These are phyloP conservation scores for Nymphaea colorata DNA, from an alignment of 164 flowering plant species.

Conservation along the genomic window DNA sequence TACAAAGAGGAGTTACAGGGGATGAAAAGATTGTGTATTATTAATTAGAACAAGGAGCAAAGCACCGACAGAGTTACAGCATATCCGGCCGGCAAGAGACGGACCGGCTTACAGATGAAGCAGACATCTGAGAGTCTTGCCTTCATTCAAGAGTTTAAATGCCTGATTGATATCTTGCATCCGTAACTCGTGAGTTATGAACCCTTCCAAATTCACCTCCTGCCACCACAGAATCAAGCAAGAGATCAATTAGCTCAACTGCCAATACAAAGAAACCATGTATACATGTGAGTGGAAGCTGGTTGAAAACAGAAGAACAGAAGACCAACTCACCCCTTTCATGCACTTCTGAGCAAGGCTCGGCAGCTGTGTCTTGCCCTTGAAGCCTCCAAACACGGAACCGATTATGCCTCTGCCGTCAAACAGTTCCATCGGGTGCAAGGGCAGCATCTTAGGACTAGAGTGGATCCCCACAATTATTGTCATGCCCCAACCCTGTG, in stretches of 20 bases:
- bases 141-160: conserved; percentile 39
- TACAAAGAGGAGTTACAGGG: too few relatives aligned
- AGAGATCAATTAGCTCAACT: neutral
- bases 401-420: conserved; percentile 40
- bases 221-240: conserved; percentile 7
- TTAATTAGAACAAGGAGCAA: too few relatives aligned
- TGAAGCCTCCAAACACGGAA: conserved; percentile 62
- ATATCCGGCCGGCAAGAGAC: too few relatives aligned
- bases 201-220: conserved; percentile 56
- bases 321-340: conserved; percentile 29
- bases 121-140: conserved; percentile 56
- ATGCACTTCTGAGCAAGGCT: conserved; percentile 40
- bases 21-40: too few relatives aligned
- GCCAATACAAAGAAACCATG: too few relatives aligned
- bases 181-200: conserved; percentile 64
- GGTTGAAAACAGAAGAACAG: neutral
- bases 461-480: conserved; percentile 57
- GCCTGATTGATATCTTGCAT: conserved; percentile 57
- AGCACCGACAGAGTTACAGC: too few relatives aligned
- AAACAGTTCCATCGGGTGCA: conserved; percentile 84
- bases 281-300: neutral
- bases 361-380: conserved; percentile 58
- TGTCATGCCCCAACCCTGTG: conserved; percentile 72
- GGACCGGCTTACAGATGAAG: conserved; percentile 10
- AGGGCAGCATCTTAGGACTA: conserved; percentile 44